Percentiles rank a stretch among this genome's conserved stretches.
These are phyloP conservation scores for Rhizophagus sp. DNA, from an alignment of 192 early-diverging fungal genomes.

Conservation along the genomic window DNA sequence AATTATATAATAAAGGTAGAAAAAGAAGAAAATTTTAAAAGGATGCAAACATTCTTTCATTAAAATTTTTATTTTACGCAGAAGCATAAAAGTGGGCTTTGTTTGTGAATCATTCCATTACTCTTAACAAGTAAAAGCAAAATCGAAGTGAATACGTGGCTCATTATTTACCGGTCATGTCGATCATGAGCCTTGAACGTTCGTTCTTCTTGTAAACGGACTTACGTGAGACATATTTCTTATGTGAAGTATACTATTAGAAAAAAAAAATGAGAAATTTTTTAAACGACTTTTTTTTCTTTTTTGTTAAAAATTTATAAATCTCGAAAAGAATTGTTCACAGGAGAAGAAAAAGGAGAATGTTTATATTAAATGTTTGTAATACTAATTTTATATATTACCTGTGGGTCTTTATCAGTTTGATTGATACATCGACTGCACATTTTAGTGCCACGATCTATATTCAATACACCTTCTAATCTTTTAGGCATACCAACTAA, in stretches of 20 bases:
- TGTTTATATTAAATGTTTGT: background rate
- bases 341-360: background rate
- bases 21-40: too few species aligned
- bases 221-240: background rate
- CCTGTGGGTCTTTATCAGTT: conserved; percentile 4
- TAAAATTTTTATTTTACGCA: too few species aligned
- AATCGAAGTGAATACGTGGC: background rate
- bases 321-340: background rate
- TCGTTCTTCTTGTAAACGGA: conserved; percentile 9
- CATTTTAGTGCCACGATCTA: conserved; percentile 11
- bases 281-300: too few species aligned
- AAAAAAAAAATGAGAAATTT: background rate
- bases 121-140: too few species aligned
- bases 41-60: too few species aligned
- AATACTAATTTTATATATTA: background rate
- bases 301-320: too few species aligned
- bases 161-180: background rate
- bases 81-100: too few species aligned
- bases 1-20: too few species aligned
- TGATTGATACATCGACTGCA: background rate
- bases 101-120: too few species aligned
- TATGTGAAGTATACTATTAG: background rate
- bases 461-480: conserved; percentile 2
- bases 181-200: background rate
- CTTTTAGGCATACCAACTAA: conserved; percentile 1